These are phyloP conservation scores for Trichophyton benhamiae DNA, from an alignment of 2,329 filamentous ascomycete species.

Conservation along the genomic window DNA sequence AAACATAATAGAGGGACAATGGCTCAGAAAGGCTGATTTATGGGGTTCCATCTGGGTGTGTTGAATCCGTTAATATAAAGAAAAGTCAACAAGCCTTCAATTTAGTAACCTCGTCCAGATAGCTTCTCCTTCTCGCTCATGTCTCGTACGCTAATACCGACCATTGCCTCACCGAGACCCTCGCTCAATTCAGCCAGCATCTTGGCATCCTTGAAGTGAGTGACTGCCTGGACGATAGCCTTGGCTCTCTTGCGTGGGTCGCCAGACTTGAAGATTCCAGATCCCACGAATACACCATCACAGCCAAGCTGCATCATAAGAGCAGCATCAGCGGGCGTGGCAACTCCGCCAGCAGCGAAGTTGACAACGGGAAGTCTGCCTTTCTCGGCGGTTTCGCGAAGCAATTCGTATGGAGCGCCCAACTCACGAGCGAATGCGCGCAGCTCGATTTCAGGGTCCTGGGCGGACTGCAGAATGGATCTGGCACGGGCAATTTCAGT, in stretches of 20 bases:
- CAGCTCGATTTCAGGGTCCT: constrained; percentile 54
- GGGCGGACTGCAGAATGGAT: constrained; percentile 35
- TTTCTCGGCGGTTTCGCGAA: constrained; percentile 76
- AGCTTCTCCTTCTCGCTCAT: constrained; percentile 73
- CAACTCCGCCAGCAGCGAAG: constrained; percentile 97
- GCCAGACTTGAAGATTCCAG: constrained; percentile 93
- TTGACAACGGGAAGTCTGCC: constrained; percentile 90
- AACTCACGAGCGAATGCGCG: constrained; percentile 71
- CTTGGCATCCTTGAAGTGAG: constrained; percentile 75
- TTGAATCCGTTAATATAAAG: background rate
- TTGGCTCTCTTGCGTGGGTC: constrained; percentile 80
- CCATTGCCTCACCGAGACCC: constrained; percentile 94
- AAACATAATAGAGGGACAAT: background rate
- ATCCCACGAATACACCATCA: constrained; percentile 94
- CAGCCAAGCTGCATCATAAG: constrained; percentile 99
- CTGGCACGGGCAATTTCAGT: constrained; percentile 63
- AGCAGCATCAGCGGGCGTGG: constrained; percentile 93
- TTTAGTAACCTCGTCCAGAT: constrained; percentile 72
- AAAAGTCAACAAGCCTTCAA: background rate
- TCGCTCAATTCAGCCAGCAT: constrained; percentile 76
- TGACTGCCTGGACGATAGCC: constrained; percentile 89
- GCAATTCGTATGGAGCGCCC: constrained; percentile 61
- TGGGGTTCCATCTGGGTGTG: background rate
- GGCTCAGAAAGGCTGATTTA: background rate
- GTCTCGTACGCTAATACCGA: constrained; percentile 74